These are phyloP conservation scores for Beverwykella pulmonaria DNA, from an alignment of 495 filamentous ascomycete species.

Conservation along the genomic window DNA sequence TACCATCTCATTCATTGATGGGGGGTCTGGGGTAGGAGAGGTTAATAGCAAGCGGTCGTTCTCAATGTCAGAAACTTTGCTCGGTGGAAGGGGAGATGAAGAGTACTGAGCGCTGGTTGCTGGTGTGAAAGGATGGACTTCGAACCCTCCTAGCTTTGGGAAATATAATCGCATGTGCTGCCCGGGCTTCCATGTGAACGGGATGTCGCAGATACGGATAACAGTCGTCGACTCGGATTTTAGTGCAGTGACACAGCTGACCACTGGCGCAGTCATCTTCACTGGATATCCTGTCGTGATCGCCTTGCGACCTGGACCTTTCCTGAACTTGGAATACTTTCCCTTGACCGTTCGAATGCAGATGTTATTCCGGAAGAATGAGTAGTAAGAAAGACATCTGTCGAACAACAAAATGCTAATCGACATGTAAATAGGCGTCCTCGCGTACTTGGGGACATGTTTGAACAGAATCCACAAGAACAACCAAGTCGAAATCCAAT, in stretches of 20 bases:
- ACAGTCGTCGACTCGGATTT: slow-evolving; percentile 2
- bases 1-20: slow-evolving; percentile 11
- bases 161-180: slow-evolving; percentile 38
- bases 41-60: neutral
- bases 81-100: neutral
- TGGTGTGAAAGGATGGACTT: slow-evolving; percentile 42
- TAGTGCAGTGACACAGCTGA: neutral
- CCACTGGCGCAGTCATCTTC: slow-evolving; percentile 19
- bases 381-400: slow-evolving; percentile 17
- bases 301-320: neutral
- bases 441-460: slow-evolving; percentile 38
- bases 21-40: neutral
- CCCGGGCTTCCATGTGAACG: slow-evolving; percentile 38
- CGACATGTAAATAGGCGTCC: slow-evolving; percentile 33
- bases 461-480: slow-evolving; percentile 37
- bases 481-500: slow-evolving; percentile 11
- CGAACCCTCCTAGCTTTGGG: slow-evolving; percentile 32
- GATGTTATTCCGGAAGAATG: slow-evolving; percentile 25
- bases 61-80: slow-evolving; percentile 10
- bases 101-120: slow-evolving; percentile 10
- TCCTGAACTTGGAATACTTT: slow-evolving; percentile 1
- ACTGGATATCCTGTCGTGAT: slow-evolving; percentile 9
- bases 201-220: slow-evolving; percentile 19
- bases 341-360: neutral
- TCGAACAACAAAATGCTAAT: slow-evolving; percentile 33